Evolutionary conservation across 371 early-diverging fungal genomes (phyloP).

Genomic region (Fennellomyces sp.): DNA sequence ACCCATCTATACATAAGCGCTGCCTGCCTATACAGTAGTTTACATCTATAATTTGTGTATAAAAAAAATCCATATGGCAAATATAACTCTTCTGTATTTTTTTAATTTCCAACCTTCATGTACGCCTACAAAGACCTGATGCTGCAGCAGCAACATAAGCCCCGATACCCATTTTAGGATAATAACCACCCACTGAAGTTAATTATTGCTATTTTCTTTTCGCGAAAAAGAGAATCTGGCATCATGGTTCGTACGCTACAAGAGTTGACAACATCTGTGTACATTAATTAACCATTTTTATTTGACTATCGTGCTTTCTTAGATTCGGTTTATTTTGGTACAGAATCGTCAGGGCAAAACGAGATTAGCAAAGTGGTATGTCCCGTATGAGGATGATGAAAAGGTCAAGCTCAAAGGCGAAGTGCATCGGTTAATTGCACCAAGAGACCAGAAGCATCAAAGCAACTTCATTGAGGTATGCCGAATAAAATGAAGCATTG

Average conservation of each 20-base stretch:
- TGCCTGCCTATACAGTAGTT: too few relatives aligned
- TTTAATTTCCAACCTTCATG: too few relatives aligned
- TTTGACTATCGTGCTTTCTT: neutral
- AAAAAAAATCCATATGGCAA: too few relatives aligned
- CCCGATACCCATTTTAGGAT: too few relatives aligned
- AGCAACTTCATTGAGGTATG: slow-evolving; percentile 95
- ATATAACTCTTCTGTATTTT: too few relatives aligned
- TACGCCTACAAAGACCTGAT: too few relatives aligned
- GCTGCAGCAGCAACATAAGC: too few relatives aligned
- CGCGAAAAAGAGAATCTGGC: too few relatives aligned
- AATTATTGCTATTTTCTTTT: too few relatives aligned
- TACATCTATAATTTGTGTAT: too few relatives aligned
- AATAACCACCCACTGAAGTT: too few relatives aligned
- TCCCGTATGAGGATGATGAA: slow-evolving; percentile 91
- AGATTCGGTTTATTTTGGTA: slow-evolving; percentile 96
- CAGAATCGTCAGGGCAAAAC: slow-evolving; percentile 99
- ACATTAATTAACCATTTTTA: neutral
- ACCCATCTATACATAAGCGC: too few relatives aligned
- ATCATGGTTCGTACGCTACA: neutral
- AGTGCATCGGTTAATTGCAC: slow-evolving; percentile 92
- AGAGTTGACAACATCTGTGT: neutral
- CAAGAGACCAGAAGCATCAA: slow-evolving; percentile 95
- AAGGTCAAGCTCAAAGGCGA: slow-evolving; percentile 92
- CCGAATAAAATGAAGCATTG: neutral
- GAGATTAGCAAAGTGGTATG: slow-evolving; percentile 95